Evolutionary conservation across 345 rosid species (phyloP).

Genomic region (Arabis hirsuta): DNA sequence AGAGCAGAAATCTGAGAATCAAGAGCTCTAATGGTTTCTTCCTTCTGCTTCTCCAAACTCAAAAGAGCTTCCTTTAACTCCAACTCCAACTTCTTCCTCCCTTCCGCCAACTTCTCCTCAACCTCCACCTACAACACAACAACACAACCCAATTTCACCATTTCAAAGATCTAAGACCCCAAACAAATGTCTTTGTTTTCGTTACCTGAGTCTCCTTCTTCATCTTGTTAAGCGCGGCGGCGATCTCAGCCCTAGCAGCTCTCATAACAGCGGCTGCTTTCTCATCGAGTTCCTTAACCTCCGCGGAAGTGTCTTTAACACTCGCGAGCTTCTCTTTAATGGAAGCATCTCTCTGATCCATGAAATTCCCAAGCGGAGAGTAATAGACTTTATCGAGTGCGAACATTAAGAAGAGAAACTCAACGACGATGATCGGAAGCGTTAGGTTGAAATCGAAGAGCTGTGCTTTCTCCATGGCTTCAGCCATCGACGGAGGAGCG

Average conservation of each 20-base stretch:
- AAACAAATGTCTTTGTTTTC: background rate
- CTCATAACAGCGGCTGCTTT: slow-evolving; percentile 77
- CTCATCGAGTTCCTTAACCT: slow-evolving; percentile 88
- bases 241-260: slow-evolving; percentile 89
- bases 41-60: slow-evolving; percentile 84
- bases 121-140: slow-evolving; percentile 55
- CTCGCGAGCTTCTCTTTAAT: slow-evolving; percentile 80
- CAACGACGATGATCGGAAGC: slow-evolving; percentile 80
- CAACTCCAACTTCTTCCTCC: slow-evolving; percentile 77
- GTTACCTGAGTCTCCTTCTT: slow-evolving; percentile 74
- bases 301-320: slow-evolving; percentile 78
- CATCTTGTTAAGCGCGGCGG: slow-evolving; percentile 87
- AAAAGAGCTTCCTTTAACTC: slow-evolving; percentile 80
- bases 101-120: slow-evolving; percentile 64
- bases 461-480: slow-evolving; percentile 77
- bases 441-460: slow-evolving; percentile 96
- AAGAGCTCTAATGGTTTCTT: slow-evolving; percentile 70
- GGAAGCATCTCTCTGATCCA: slow-evolving; percentile 77
- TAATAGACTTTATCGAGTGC: slow-evolving; percentile 82
- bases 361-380: slow-evolving; percentile 85
- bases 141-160: background rate
- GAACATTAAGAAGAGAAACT: slow-evolving; percentile 84
- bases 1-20: slow-evolving; percentile 85
- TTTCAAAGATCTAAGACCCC: background rate
- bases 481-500: slow-evolving; percentile 84